Evolutionary conservation across 139 green algal species (phyloP).

Genomic region (Volvox reticuliferus): DNA sequence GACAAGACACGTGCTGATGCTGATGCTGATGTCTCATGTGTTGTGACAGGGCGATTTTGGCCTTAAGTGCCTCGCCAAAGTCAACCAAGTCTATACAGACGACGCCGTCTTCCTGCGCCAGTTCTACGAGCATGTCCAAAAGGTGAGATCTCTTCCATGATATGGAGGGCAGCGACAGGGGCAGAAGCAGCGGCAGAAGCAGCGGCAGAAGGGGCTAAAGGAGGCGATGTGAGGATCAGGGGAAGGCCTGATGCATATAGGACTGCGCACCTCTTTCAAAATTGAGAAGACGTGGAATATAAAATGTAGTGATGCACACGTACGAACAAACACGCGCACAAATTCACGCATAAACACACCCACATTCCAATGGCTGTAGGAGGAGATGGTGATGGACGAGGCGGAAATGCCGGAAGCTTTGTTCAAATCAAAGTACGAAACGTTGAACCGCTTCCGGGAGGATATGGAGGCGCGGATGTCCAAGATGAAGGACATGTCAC

Average conservation of each 20-base stretch:
- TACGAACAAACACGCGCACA: too few relatives aligned
- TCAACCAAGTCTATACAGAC: slow-evolving; percentile 6
- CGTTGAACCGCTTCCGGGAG: slow-evolving; percentile 2
- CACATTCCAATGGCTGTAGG: neutral
- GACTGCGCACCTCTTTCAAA: too few relatives aligned
- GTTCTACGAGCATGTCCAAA: slow-evolving; percentile 51
- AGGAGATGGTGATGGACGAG: slow-evolving; percentile 49
- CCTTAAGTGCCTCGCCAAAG: slow-evolving; percentile 30
- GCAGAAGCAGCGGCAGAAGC: too few relatives aligned
- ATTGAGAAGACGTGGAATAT: too few relatives aligned
- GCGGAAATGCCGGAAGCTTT: slow-evolving; percentile 34
- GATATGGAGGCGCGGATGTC: slow-evolving; percentile 36
- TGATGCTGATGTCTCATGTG: too few relatives aligned
- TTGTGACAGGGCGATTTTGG: slow-evolving; percentile 32
- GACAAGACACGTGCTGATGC: too few relatives aligned
- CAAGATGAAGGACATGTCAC: slow-evolving; percentile 1
- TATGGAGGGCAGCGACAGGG: too few relatives aligned
- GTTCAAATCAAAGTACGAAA: slow-evolving; percentile 40
- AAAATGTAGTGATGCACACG: too few relatives aligned
- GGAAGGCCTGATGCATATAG: too few relatives aligned
- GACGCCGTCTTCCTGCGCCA: slow-evolving; percentile 34
- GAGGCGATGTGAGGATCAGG: neutral
- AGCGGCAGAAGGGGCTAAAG: neutral
- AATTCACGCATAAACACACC: too few relatives aligned
- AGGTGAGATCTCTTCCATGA: neutral